These are phyloP conservation scores for Heterobasidion irregulare DNA, from an alignment of 1,284 basidiomycete species.

Conservation along the genomic window DNA sequence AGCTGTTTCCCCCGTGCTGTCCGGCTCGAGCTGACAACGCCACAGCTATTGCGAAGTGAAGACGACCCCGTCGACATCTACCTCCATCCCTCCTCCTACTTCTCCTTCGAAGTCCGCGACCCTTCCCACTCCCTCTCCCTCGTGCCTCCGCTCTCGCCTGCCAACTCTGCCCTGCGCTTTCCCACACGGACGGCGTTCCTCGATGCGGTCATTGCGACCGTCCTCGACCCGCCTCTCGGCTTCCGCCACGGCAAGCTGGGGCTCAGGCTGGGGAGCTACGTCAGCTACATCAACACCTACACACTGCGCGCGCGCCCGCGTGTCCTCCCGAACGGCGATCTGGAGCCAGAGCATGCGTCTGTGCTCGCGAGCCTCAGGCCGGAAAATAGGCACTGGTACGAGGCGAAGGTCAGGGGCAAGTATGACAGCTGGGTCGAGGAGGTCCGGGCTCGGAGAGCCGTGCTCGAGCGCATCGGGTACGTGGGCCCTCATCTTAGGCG, in stretches of 20 bases:
- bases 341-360: not conserved
- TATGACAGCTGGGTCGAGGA: not conserved
- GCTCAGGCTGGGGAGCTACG: not conserved
- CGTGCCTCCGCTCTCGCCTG: not conserved
- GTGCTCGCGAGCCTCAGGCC: not conserved
- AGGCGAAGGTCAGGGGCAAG: not conserved
- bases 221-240: constrained; percentile 2
- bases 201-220: constrained; percentile 1
- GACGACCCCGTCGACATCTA: not conserved
- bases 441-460: not conserved
- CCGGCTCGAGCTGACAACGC: not conserved
- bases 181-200: constrained; percentile 1
- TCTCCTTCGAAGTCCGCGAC: constrained; percentile 8
- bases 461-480: not conserved
- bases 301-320: not conserved
- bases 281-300: not conserved
- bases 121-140: constrained; percentile 2
- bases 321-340: not conserved
- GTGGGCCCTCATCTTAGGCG: not conserved
- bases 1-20: not conserved
- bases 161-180: constrained; percentile 1
- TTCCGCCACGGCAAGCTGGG: constrained; percentile 1
- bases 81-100: constrained; percentile 7
- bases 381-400: not conserved
- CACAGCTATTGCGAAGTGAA: not conserved